A percentile compares a stretch with the other conserved stretches of the same genome.
phyloP scores from a whole-genome alignment of 2,329 filamentous ascomycete species.

The Leptodontidium sp. region DNA sequence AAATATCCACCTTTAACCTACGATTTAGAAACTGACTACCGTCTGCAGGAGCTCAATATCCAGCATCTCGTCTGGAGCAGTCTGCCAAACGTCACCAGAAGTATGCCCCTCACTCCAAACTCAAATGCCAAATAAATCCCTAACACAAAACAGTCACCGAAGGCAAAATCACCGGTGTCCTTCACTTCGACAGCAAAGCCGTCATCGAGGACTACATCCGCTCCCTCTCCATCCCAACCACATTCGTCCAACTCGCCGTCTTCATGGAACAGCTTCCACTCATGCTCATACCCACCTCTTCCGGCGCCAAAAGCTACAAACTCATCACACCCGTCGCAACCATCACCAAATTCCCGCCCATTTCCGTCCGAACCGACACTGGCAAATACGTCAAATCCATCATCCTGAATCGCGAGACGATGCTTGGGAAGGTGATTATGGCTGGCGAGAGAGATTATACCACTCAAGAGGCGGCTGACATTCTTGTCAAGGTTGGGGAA shows the following conservation, averaged over 20 bases:
- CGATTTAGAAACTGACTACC: not conserved
- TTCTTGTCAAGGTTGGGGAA: slow-evolving; percentile 49
- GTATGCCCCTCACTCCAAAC: slow-evolving; percentile 39
- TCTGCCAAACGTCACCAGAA: slow-evolving; percentile 49
- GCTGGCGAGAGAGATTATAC: slow-evolving; percentile 51
- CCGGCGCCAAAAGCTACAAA: slow-evolving; percentile 28
- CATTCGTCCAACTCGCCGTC: slow-evolving; percentile 55
- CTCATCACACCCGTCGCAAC: slow-evolving; percentile 29
- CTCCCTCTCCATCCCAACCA: slow-evolving; percentile 50
- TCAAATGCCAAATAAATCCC: not conserved
- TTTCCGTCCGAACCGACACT: slow-evolving; percentile 43
- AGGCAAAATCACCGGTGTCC: slow-evolving; percentile 49
- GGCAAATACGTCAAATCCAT: slow-evolving; percentile 40
- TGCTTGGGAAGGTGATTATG: slow-evolving; percentile 51
- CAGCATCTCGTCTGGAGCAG: slow-evolving; percentile 55
- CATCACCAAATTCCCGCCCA: slow-evolving; percentile 39
- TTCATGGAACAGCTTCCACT: slow-evolving; percentile 50
- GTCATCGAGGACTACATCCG: slow-evolving; percentile 47
- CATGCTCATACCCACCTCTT: slow-evolving; percentile 32
- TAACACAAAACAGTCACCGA: slow-evolving; percentile 45
- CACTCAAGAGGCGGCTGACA: slow-evolving; percentile 47
- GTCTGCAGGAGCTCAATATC: slow-evolving; percentile 47
- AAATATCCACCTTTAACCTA: slow-evolving; percentile 30
- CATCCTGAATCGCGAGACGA: slow-evolving; percentile 39
- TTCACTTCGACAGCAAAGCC: slow-evolving; percentile 48